Base-by-base conservation (phyloP, 352 stramenopile species). In the Globisporangium megalacanthum region DNA sequence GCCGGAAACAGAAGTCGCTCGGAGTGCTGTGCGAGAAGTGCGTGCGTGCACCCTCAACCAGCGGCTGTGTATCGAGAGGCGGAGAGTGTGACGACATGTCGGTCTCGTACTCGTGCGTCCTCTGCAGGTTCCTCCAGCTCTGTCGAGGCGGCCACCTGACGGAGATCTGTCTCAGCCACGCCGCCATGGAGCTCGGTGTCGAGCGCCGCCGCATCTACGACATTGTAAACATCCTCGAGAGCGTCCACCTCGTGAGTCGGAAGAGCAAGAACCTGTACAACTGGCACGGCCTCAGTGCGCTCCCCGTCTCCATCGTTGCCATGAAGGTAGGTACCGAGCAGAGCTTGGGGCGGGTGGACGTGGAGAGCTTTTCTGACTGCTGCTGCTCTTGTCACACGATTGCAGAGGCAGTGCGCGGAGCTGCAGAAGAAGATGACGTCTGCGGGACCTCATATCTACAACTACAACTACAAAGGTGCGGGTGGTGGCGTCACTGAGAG, bases 171-270 rank as follows among this genome's bases (percentile, higher is more conserved):
- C 59, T 94, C 1, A 81, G 92, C 42, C 65, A 69, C 56, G 82
- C 83, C 14, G 84, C 84, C 0, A 65, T 69, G 0, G 73, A 92
- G 56, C 65, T 94, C 1, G 83, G 86, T 2, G 94, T 98, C 0
- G 95, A 98, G 66, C 80, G 96, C 45, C 79, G 96, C 42, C 76
- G 96, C 17, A 98, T 99, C 53, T 99, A 99, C 66, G 96, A 99
- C 70, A 97, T 99, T 45, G 94, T 99, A 49, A 99, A 99, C 67
- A 98, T 99, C 68, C 77, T 99, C 31, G 95, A 98, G 66, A 96
- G 87, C 51, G 89, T 99, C 42, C 78, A 94, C 35, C 86, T 99
- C 29, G 93, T 98, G 6, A 94, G 79, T 31, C 90, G 95, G n/a
- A 94, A 98, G 60, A 94, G 90, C 58, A 98, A 98, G 71, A 99